Conservation (phyloP, 2,329 filamentous ascomycete genomes). For the Didymella lethalis region DNA sequence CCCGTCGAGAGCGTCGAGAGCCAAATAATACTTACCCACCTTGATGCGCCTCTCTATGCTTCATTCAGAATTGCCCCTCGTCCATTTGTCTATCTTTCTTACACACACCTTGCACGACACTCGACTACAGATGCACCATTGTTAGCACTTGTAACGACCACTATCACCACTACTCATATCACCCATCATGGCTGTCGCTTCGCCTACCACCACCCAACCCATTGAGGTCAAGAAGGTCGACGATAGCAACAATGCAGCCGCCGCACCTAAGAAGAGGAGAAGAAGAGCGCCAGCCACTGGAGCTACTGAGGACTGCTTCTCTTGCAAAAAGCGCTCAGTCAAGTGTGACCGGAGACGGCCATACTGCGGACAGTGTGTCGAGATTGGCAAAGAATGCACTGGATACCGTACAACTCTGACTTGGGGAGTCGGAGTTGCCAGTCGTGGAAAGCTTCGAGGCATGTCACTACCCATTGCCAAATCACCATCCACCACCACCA, state of each 20-base stretch:
- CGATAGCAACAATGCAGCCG: constrained; percentile 38
- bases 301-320: constrained; percentile 93
- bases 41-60: constrained; percentile 48
- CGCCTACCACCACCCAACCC: constrained; percentile 43
- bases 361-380: constrained; percentile 94
- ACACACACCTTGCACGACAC: constrained; percentile 43
- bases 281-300: constrained; percentile 88
- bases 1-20: constrained; percentile 37
- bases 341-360: constrained; percentile 91
- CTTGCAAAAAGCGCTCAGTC: constrained; percentile 81
- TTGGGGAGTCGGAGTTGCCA: constrained; percentile 95
- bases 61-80: constrained; percentile 49
- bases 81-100: constrained; percentile 46
- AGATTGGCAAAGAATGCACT: constrained; percentile 89
- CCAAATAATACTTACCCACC: constrained; percentile 53
- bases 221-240: constrained; percentile 46
- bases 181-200: constrained; percentile 43
- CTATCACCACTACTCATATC: constrained; percentile 16
- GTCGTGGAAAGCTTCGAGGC: constrained; percentile 90
- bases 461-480: constrained; percentile 74
- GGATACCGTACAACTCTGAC: constrained; percentile 97
- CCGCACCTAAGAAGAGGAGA: constrained; percentile 69
- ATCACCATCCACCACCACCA: constrained; percentile 43
- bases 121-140: constrained; percentile 45
- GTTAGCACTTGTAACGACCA: constrained; percentile 28